Percentiles rank a stretch among this genome's conserved stretches.
phyloP scores from a whole-genome alignment of 2,329 filamentous ascomycete species.

The Allantophomopsis lycopodina region DNA sequence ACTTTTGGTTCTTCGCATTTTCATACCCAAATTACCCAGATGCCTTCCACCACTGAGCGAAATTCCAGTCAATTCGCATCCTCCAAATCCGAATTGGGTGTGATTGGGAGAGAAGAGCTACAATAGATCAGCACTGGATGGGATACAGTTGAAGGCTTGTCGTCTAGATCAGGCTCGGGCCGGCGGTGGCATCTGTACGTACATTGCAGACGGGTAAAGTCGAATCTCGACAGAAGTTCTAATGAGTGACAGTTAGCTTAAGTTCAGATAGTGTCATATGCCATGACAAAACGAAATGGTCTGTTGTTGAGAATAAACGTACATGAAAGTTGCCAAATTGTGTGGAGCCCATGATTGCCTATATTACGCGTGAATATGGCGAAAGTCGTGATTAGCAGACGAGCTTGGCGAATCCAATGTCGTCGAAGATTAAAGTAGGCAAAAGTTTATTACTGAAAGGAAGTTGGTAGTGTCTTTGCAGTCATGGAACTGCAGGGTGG shows the following conservation, averaged over 20 bases:
- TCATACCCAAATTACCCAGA: conserved; percentile 72
- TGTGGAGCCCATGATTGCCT: conserved; percentile 29
- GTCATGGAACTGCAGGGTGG: too few species aligned
- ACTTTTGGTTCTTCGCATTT: neutral
- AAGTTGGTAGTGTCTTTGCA: too few species aligned
- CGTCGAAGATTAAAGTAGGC: too few species aligned
- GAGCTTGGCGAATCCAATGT: too few species aligned
- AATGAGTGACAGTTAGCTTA: conserved; percentile 1
- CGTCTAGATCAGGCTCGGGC: conserved; percentile 1
- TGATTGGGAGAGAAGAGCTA: conserved; percentile 52
- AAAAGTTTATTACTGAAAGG: too few species aligned
- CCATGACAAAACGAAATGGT: too few species aligned
- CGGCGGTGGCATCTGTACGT: conserved; percentile 23
- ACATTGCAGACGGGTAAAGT: conserved; percentile 79
- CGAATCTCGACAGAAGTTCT: conserved; percentile 76
- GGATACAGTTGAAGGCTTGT: neutral
- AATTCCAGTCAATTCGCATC: conserved; percentile 69
- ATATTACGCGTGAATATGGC: too few species aligned
- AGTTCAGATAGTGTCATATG: too few species aligned
- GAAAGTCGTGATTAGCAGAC: too few species aligned
- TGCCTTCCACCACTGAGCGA: conserved; percentile 47
- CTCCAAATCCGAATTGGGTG: conserved; percentile 46
- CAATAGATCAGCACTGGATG: too few species aligned
- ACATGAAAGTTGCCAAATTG: conserved; percentile 46
- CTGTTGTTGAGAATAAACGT: conserved; percentile 12